Evolutionary conservation across 805 yeast species (phyloP), one percentile per base, ranked within the genome.

Genomic region (Cyberlindnera lachancei): DNA sequence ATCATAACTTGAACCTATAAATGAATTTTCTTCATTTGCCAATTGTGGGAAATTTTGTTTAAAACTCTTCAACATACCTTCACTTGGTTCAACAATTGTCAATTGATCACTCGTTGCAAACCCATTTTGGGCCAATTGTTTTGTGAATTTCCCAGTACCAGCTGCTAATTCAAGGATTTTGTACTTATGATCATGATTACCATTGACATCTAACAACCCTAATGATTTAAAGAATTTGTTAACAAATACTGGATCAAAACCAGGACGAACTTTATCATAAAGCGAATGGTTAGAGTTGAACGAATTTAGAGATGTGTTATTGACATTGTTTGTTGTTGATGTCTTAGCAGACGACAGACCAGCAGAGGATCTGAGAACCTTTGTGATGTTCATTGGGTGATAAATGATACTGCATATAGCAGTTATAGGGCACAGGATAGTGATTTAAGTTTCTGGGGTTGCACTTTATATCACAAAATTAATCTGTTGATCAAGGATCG

Each of bases 71-170:
- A 70, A 52, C 83, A 76, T 76, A 1, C 82, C 82, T 27, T 45
- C 37, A 19, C 75, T 64, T 12, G 81, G 79, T 38, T 76, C 82
- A 7, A 71, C 72, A 1, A 69, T 68, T 4, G 54, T 42, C 25
- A 72, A 19, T 10, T 19, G 21, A n/a, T n/a, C 41, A 23, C 63
- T 56, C 22, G 50, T 53, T 0, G 39, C 25, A 7, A 20, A 15
- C 3, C 73, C 72, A 27, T 51, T 45, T 14, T 48, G 45, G 3
- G 58, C 52, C 16, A 76, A 51, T 26, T 63, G 55, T 18, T 50
- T 53, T 2, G 81, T 75, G 56, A 75, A 76, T 42, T 75, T 75
- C 8, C 83, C 82, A 0, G 82, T 76, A 0, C 82, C 83, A 10
- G 73, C 69, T 2, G 79, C 83, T 15, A 76, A 45, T 31, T 76